Conservation (phyloP, 1,284 basidiomycete species). For the Coniferiporia weirii region DNA sequence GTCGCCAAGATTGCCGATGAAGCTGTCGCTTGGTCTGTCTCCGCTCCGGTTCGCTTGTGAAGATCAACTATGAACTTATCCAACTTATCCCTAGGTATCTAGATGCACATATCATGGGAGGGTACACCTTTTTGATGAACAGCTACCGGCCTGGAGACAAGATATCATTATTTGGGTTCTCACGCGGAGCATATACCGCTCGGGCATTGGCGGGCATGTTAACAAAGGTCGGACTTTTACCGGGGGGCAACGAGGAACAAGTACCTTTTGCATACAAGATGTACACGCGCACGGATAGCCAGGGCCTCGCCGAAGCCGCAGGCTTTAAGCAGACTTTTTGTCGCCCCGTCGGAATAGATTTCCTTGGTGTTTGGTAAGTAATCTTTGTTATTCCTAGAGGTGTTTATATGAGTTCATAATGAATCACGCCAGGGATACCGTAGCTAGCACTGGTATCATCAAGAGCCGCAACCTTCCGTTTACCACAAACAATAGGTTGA, state of each 20-base stretch:
- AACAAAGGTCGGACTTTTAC: constrained; percentile 55
- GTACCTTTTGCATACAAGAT: constrained; percentile 62
- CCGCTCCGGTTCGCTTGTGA: not conserved
- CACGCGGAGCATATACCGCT: constrained; percentile 73
- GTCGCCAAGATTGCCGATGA: constrained; percentile 48
- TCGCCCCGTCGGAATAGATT: constrained; percentile 51
- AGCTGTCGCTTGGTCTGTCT: constrained; percentile 53
- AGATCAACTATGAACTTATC: not conserved
- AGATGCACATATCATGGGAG: constrained; percentile 56
- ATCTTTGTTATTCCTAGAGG: not conserved
- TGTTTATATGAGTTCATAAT: constrained; percentile 13
- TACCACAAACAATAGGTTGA: constrained; percentile 48
- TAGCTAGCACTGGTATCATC: constrained; percentile 58
- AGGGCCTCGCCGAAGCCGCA: constrained; percentile 34
- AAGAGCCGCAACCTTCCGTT: constrained; percentile 55
- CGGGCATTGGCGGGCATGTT: constrained; percentile 67
- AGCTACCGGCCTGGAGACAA: constrained; percentile 56
- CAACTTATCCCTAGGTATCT: constrained; percentile 43
- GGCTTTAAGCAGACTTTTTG: constrained; percentile 68
- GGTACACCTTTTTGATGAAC: constrained; percentile 65
- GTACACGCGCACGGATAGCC: constrained; percentile 44
- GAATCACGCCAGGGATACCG: constrained; percentile 50
- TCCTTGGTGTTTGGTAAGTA: constrained; percentile 60
- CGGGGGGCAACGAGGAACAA: constrained; percentile 53
- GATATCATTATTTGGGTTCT: constrained; percentile 67